Evolutionary conservation across 495 filamentous ascomycete genomes (phyloP), one percentile per base, ranked within the genome.

Genomic region (Annulohypoxylon moriforme): DNA sequence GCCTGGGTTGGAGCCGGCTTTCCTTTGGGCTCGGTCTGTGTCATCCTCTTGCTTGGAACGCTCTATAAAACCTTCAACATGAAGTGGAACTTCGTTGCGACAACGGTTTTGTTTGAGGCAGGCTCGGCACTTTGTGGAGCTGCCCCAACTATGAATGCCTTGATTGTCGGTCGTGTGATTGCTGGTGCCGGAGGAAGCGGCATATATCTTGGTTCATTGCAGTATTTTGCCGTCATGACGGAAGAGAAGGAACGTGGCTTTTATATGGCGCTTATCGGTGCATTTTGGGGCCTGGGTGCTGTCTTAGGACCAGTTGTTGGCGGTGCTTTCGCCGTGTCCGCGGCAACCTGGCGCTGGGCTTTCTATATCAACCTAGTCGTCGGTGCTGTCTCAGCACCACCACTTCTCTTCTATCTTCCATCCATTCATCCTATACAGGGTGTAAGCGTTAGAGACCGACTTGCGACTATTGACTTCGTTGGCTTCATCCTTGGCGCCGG

Each of bases 321-420:
- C 1, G 89, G 87, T 20, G 85, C 83, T 7, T 88, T 91, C 58
- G 73, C 79, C 20, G 81, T 87, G 25, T 81, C 73, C 46, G 78
- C 80, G 4, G 52, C 52, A 14, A 81, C 76, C 7, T 88, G 85
- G 85, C 75, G 86, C 10, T 88, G 86, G 88, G 82, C 83, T 1
- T 91, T 92, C 73, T 92, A 91, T 74, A 87, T 92, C 72, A 91
- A 91, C 13, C 20, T 58, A 4, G 33, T 58, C 20, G 25, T 58
- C 8, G 25, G 25, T 8, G 55, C 33, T 10, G 2, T 40, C 11
- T 18, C 22, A 20, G 18, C 33, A 0, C 55, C 55, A 2, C 2
- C 25, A 11, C 36, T 24, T 22, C 16, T 58, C 25, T 40, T 58
- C 3, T n/a, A 25, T 22, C 16, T 58, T 25, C 55, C 55, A 14